Conservation (phyloP, 2,329 filamentous ascomycete species). For the Colletotrichum sp. region DNA sequence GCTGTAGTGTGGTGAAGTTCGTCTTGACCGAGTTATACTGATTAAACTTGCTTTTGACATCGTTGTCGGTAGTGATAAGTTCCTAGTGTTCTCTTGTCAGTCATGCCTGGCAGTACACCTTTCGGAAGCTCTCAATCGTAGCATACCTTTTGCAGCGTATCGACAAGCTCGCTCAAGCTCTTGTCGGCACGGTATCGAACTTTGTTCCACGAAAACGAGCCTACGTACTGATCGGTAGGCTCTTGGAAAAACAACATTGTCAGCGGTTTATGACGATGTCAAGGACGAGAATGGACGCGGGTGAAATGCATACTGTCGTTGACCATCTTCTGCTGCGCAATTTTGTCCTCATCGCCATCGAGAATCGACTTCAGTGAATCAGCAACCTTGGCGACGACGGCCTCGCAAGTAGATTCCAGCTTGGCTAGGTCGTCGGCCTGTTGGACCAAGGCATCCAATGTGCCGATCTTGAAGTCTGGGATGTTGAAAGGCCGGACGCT, state of each 20-base stretch:
- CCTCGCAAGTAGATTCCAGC: constrained; percentile 80
- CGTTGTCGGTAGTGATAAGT: constrained; percentile 89
- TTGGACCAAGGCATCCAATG: constrained; percentile 91
- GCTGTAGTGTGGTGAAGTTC: constrained; percentile 79
- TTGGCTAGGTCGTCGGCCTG: constrained; percentile 95
- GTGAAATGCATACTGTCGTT: constrained; percentile 73
- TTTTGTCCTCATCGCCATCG: constrained; percentile 82
- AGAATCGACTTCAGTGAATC: constrained; percentile 85
- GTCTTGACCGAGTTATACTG: constrained; percentile 94
- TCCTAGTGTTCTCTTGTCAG: constrained; percentile 59
- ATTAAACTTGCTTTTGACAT: constrained; percentile 91
- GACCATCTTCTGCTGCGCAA: constrained; percentile 87
- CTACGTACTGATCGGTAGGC: constrained; percentile 92
- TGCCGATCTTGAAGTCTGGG: constrained; percentile 97
- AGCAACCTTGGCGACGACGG: constrained; percentile 84
- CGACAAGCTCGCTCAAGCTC: constrained; percentile 84
- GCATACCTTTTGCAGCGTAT: constrained; percentile 82
- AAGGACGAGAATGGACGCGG: constrained; percentile 14
- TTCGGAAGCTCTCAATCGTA: neutral
- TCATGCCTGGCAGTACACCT: neutral
- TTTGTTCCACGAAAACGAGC: constrained; percentile 94
- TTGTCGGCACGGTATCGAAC: constrained; percentile 96
- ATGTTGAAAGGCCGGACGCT: constrained; percentile 79
- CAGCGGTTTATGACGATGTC: constrained; percentile 20
- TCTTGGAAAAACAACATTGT: constrained; percentile 57